These are phyloP conservation scores for Crucihimalaya himalaica DNA, from an alignment of 345 rosid species.

Conservation along the genomic window DNA sequence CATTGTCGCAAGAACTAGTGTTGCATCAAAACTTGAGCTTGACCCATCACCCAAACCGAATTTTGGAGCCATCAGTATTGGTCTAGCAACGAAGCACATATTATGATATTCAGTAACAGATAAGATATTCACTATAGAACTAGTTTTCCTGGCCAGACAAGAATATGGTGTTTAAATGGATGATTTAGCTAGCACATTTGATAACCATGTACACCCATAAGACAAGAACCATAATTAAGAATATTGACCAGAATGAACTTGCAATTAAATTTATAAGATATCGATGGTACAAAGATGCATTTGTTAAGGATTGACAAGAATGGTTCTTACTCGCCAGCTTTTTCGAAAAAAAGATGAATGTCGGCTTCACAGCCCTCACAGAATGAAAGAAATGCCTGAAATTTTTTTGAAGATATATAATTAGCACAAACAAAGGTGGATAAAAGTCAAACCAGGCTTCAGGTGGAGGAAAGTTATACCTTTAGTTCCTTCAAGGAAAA, in stretches of 20 bases:
- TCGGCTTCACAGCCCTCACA: slow-evolving; percentile 92
- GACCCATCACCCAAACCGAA: slow-evolving; percentile 77
- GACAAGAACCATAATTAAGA: slow-evolving; percentile 5
- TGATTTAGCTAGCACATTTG: neutral
- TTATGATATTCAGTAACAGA: slow-evolving; percentile 4
- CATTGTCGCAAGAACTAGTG: slow-evolving; percentile 91
- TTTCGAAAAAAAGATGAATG: slow-evolving; percentile 77
- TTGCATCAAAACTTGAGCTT: slow-evolving; percentile 73
- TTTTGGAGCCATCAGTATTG: slow-evolving; percentile 87
- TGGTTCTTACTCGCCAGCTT: slow-evolving; percentile 88
- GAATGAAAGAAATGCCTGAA: slow-evolving; percentile 89
- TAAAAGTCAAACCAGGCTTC: slow-evolving; percentile 5
- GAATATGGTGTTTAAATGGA: neutral
- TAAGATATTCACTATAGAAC: neutral
- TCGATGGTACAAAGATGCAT: slow-evolving; percentile 17
- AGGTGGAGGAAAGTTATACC: slow-evolving; percentile 44
- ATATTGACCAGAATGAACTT: neutral
- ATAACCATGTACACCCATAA: slow-evolving; percentile 16
- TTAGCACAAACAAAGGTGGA: neutral
- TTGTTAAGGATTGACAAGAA: neutral
- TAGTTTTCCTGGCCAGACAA: neutral
- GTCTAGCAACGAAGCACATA: slow-evolving; percentile 51
- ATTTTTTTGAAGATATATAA: neutral
- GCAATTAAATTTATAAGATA: neutral
- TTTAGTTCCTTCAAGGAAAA: slow-evolving; percentile 86